Evolutionary conservation across 306 rosid genomes (phyloP).

Genomic region (Prinsepia uniflora): DNA sequence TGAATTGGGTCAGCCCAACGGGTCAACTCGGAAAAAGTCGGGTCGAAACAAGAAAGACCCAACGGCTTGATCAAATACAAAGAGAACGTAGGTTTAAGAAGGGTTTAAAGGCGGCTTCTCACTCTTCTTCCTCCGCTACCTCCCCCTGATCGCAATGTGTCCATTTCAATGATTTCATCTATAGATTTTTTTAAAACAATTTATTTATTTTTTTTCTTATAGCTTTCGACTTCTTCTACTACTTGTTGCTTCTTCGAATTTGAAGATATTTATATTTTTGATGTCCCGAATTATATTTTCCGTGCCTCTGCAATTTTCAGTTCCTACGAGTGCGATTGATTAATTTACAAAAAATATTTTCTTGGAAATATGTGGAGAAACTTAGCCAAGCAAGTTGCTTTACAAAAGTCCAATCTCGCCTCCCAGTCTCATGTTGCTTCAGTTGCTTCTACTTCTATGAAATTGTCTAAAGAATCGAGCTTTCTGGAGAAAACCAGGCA

Average conservation of each 20-base stretch:
- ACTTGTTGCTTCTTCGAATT: not conserved
- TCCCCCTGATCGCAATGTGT: not conserved
- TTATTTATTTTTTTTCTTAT: not conserved
- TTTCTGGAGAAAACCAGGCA: slow-evolving; percentile 29
- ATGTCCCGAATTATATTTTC: slow-evolving; percentile 8
- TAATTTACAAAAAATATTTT: not conserved
- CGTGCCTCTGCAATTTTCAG: slow-evolving; percentile 10
- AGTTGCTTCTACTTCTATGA: slow-evolving; percentile 22
- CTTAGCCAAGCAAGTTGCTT: slow-evolving; percentile 48
- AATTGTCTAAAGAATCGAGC: slow-evolving; percentile 15
- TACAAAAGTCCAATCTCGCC: slow-evolving; percentile 27
- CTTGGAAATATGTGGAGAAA: slow-evolving; percentile 54
- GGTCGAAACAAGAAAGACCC: not conserved
- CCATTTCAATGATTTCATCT: not conserved
- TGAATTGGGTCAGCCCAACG: not conserved
- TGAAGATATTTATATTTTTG: not conserved
- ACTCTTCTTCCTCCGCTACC: not conserved
- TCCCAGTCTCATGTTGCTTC: slow-evolving; percentile 13
- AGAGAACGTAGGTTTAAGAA: slow-evolving; percentile 50
- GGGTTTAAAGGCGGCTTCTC: slow-evolving; percentile 68
- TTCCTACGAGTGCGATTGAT: slow-evolving; percentile 11
- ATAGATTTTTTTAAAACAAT: not conserved
- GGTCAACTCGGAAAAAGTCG: not conserved
- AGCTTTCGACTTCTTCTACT: not conserved
- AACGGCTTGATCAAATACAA: not conserved